A percentile compares a stretch with the other conserved stretches of the same genome.
Evolutionary conservation across 2,329 filamentous ascomycete genomes (phyloP).

Genomic region (Curvularia verruculosa): DNA sequence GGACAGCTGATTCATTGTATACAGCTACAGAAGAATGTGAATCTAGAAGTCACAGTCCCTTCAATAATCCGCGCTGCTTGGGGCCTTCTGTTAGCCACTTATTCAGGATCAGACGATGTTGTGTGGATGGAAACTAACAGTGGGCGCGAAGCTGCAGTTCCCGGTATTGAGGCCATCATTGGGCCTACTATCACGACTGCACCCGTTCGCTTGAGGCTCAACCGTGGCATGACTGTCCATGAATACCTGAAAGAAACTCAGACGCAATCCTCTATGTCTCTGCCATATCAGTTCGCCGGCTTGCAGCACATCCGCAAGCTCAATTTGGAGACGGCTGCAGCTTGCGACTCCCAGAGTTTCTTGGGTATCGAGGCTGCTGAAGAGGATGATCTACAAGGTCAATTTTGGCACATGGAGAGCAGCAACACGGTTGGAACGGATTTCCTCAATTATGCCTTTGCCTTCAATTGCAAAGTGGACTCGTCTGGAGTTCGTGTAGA

Average conservation of each 20-base stretch:
- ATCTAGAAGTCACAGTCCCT: conserved; percentile 43
- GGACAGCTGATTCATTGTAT: conserved; percentile 32
- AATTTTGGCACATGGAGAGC: conserved; percentile 42
- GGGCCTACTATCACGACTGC: conserved; percentile 52
- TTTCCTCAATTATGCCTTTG: conserved; percentile 47
- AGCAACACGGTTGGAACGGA: conserved; percentile 42
- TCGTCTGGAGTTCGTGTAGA: conserved; percentile 32
- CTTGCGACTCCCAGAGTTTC: conserved; percentile 56
- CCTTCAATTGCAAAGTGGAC: conserved; percentile 40
- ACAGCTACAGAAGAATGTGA: conserved; percentile 23
- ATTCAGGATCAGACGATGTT: conserved; percentile 56
- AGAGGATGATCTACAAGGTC: conserved; percentile 35
- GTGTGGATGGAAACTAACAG: conserved; percentile 54
- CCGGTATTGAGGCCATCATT: conserved; percentile 48
- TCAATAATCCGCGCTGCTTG: conserved; percentile 54
- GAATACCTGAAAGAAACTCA: conserved; percentile 41
- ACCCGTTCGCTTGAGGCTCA: conserved; percentile 51
- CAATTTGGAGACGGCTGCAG: conserved; percentile 48
- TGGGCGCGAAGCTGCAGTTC: conserved; percentile 44
- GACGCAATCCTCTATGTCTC: conserved; percentile 31
- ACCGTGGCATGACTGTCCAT: conserved; percentile 34
- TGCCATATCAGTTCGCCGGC: conserved; percentile 50
- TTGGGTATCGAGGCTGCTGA: conserved; percentile 51
- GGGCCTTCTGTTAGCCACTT: conserved; percentile 54
- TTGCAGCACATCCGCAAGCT: conserved; percentile 54